Conservation (phyloP, 2,329 filamentous ascomycete species). For the Ophiostoma perfectum region DNA sequence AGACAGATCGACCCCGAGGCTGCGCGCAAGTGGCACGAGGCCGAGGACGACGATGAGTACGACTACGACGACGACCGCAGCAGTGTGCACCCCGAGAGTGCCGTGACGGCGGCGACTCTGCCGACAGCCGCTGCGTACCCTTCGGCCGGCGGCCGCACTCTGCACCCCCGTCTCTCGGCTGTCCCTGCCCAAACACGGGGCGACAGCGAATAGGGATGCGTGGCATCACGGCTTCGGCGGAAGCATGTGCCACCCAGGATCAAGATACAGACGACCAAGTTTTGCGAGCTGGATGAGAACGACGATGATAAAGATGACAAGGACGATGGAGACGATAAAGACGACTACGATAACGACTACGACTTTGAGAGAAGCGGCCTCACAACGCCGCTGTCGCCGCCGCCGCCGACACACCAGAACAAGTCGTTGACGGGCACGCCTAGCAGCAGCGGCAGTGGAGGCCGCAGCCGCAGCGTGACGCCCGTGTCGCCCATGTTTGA, state of each 20-base stretch:
- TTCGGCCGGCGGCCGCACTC: neutral
- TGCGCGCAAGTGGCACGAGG: slow-evolving; percentile 8
- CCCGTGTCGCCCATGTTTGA: slow-evolving; percentile 18
- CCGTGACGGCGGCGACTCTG: neutral
- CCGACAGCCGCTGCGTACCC: neutral
- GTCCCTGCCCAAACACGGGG: neutral
- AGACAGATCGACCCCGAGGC: slow-evolving; percentile 7
- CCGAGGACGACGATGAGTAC: slow-evolving; percentile 16
- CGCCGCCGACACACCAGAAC: slow-evolving; percentile 22
- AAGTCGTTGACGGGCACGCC: slow-evolving; percentile 10
- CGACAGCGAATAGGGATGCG: slow-evolving; percentile 25
- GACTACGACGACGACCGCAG: slow-evolving; percentile 9
- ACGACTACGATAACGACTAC: slow-evolving; percentile 8
- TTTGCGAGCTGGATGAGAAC: slow-evolving; percentile 6
- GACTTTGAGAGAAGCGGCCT: slow-evolving; percentile 7
- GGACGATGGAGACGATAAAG: slow-evolving; percentile 10
- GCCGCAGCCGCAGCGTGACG: slow-evolving; percentile 11
- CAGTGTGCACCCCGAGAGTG: neutral
- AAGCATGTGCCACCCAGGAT: slow-evolving; percentile 24
- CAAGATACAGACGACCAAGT: slow-evolving; percentile 13
- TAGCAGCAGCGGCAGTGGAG: neutral
- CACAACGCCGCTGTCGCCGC: slow-evolving; percentile 24
- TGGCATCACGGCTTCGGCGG: slow-evolving; percentile 25
- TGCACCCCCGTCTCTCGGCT: neutral
- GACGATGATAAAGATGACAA: slow-evolving; percentile 9